Percentiles rank a stretch among this genome's conserved stretches.
phyloP scores from a whole-genome alignment of 257 asterid genomes.

The Solanum dulcamara region DNA sequence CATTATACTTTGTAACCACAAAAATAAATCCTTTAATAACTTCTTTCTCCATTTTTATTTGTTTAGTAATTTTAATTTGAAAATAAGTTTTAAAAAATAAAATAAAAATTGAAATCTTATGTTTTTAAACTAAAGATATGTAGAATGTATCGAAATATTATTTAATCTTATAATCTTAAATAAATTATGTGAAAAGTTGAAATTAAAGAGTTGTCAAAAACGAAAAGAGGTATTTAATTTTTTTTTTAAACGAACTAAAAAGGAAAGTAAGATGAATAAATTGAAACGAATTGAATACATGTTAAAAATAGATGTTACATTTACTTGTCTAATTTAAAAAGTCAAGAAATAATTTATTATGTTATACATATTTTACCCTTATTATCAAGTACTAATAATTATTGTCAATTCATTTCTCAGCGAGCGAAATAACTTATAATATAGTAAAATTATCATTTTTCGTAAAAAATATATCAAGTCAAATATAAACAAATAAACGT shows the following conservation, averaged over 20 bases:
- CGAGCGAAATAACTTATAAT: background rate
- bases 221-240: too few species aligned
- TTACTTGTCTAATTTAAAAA: background rate
- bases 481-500: background rate
- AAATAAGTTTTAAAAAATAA: too few species aligned
- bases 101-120: background rate
- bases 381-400: background rate
- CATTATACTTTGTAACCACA: background rate
- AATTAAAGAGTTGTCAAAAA: background rate
- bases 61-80: background rate
- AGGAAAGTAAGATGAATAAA: background rate
- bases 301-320: background rate
- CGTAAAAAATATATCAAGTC: background rate
- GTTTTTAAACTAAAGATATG: background rate
- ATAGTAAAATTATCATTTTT: background rate
- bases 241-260: background rate
- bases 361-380: background rate
- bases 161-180: background rate
- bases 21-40: background rate
- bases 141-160: rapidly evolving
- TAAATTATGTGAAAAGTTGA: rapidly evolving
- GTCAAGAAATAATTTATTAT: background rate
- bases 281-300: background rate
- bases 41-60: background rate
- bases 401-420: background rate